phyloP scores from a whole-genome alignment of 2,329 filamentous ascomycete genomes.

The Dactylellina leptospora region DNA sequence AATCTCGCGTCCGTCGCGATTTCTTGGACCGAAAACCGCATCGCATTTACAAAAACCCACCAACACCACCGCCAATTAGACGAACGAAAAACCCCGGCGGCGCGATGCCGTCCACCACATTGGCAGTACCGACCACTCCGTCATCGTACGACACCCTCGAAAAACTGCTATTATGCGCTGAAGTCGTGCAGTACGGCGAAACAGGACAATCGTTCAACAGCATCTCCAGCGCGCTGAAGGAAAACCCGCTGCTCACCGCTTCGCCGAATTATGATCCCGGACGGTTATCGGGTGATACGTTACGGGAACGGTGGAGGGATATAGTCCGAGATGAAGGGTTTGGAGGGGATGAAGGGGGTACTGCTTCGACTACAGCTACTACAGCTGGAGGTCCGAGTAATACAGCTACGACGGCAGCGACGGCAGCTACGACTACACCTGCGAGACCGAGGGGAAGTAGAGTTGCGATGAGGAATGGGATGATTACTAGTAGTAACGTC shows the following conservation, averaged over 20 bases:
- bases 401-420: background rate
- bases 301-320: slow-evolving; percentile 47
- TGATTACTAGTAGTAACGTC: slow-evolving; percentile 42
- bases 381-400: background rate
- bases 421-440: slow-evolving; percentile 9
- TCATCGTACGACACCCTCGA: slow-evolving; percentile 48
- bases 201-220: slow-evolving; percentile 34
- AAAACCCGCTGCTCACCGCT: slow-evolving; percentile 42
- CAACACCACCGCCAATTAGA: background rate
- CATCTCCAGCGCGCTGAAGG: slow-evolving; percentile 47
- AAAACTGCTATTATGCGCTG: slow-evolving; percentile 41
- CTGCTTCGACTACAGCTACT: background rate
- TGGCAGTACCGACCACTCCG: slow-evolving; percentile 23
- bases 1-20: slow-evolving; percentile 8
- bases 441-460: slow-evolving; percentile 31
- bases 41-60: background rate
- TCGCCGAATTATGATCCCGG: slow-evolving; percentile 49
- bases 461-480: slow-evolving; percentile 43
- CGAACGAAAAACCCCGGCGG: background rate
- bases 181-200: slow-evolving; percentile 48
- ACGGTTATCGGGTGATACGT: slow-evolving; percentile 41
- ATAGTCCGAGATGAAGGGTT: slow-evolving; percentile 46
- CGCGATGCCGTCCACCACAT: slow-evolving; percentile 51
- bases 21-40: background rate
- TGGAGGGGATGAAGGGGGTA: slow-evolving; percentile 3